Evolutionary conservation across 2,329 filamentous ascomycete genomes (phyloP), one percentile per base, ranked within the genome.

Genomic region (Aspergillus terreus): DNA sequence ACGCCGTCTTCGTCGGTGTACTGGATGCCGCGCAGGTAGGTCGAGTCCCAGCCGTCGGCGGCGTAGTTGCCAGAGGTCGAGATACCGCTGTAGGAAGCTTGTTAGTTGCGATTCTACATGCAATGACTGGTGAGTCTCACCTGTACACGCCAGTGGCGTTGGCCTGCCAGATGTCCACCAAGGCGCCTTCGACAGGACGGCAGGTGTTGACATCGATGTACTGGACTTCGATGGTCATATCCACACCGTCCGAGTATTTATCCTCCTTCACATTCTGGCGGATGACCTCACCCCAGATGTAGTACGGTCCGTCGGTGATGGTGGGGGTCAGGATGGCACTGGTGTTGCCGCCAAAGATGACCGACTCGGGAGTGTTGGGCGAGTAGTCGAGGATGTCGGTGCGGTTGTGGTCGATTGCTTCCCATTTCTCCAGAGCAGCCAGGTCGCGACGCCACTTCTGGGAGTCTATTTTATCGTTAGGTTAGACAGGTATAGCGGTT

Each of bases 1-100:
- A 80, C 73, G 36, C 78, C 78, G 41, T 78, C 74, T 2, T 61
- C 54, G 54, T 80, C 71, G 1, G 75, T 75, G 11, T 67, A 62
- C 59, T 78, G 74, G 41, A 79, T 71, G 30, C 78, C 78, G 3
- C 78, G 75, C 4, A 80, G 68, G 63, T 71, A 80, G 12, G 75
- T 78, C 1, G 69, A 69, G n/a, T 68, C 66, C 46, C 58, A 66
- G 35, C 62, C 71, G 49, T 53, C 54, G 7, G 59, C 58, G 4
- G 63, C 64, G 15, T 67, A 63, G 48, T 66, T 67, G 21, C 62
- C 64, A 1, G 56, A 59, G 21, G 48, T 50, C 1, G 62, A 63
- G 44, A 66, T 65, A 19, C 63, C 64, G 48, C 64, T 67, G 17
- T 9, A 7, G 4, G n/a, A 14, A 21, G 23, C 54, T 15, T 47